Conservation (phyloP, 441 rosid genomes). For the Mallotus japonicus region DNA sequence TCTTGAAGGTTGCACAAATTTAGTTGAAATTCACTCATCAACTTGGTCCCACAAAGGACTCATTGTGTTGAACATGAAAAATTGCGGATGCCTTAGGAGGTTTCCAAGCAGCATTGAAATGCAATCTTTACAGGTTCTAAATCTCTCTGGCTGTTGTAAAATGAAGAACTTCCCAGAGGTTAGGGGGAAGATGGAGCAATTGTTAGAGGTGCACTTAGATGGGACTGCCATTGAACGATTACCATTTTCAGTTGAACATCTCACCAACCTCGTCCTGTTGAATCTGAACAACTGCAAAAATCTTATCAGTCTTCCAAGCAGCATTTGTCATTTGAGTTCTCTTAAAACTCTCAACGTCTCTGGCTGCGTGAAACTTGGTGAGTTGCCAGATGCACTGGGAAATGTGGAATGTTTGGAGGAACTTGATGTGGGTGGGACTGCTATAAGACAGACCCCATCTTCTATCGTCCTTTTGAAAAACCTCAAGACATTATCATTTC, state of each 20-base stretch:
- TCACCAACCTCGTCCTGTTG: neutral
- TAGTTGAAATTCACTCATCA: conserved; percentile 4
- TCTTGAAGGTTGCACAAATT: conserved; percentile 13
- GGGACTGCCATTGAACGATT: conserved; percentile 14
- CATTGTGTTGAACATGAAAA: neutral
- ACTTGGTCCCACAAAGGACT: neutral
- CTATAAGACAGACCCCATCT: conserved; percentile 13
- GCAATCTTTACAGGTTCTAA: conserved; percentile 20
- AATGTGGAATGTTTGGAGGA: conserved; percentile 8
- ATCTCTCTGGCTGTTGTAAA: conserved; percentile 29
- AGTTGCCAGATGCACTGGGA: conserved; percentile 21
- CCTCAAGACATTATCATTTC: conserved; percentile 17
- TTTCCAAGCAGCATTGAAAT: conserved; percentile 18
- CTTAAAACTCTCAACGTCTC: neutral
- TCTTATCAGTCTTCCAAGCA: neutral
- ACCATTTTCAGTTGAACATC: conserved; percentile 11
- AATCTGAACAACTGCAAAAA: neutral
- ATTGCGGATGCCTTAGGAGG: neutral
- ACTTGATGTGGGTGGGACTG: conserved; percentile 20
- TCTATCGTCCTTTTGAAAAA: conserved; percentile 17
- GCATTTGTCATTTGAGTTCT: neutral
- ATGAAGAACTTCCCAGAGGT: neutral
- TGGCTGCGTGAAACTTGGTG: neutral
- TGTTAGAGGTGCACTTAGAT: conserved; percentile 18
- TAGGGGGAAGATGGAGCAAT: conserved; percentile 15